Evolutionary conservation across 78 protist species (phyloP), one percentile per base, ranked within the genome.

Genomic region (Dictyostelium firmibasis): DNA sequence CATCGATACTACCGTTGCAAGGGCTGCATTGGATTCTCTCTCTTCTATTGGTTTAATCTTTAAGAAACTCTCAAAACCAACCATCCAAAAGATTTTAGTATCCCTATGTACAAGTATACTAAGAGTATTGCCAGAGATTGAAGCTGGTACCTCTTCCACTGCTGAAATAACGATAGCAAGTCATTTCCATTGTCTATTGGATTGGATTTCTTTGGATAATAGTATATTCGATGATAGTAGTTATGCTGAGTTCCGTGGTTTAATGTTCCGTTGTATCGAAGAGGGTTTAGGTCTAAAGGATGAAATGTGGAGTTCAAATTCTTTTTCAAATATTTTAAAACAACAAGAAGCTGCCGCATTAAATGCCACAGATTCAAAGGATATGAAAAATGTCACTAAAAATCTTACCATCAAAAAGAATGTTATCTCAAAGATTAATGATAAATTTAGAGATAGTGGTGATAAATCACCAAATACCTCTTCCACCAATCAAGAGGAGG

Each of bases 171-270:
- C 84, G 0, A 79, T 88, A 62, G 85, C 93, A 23, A 44, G 74
- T 31, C 93, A 88, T 44, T 88, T 78, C 81, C 69, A 88, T 67
- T 88, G 93, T 79, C 69, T 88, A 27, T 64, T 88, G 31, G 93
- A 88, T 38, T 88, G 93, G 93, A 79, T 79, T 9, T 88, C 83
- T 9, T 23, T 67, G 14, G 93, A 88, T 41, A 88, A 79, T 33
- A 38, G 57, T 14, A 57, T 88, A 7, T 88, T 88, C 33, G 93
- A 88, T 4, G 93, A 88, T 60, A 11, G 50, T 9, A 44, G n/a
- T 53, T 88, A 29, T 57, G 25, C 57, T 20, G 93, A 88, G 35
- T 79, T 88, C 53, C 47, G 93, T 20, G 31, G 47, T 23, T 2
- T 67, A 9, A 13, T 88, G 62, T 88, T 88, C 69, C 50, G 33